Conservation (phyloP, 225 moss, liverwort and hornwort genomes). For the Sphagnum tenellum region DNA sequence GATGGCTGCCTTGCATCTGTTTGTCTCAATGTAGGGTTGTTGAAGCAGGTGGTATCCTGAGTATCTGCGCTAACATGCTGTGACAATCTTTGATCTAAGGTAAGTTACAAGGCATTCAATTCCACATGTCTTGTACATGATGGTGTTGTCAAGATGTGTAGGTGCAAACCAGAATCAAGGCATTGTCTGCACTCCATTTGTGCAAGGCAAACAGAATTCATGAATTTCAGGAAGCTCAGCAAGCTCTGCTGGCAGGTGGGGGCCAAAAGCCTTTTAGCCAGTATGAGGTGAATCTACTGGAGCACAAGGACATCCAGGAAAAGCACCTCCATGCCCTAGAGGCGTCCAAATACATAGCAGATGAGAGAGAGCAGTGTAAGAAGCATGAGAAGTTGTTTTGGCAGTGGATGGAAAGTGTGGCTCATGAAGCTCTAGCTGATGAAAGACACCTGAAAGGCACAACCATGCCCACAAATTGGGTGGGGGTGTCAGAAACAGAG, state of each 20-base stretch:
- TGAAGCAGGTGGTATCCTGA: too few relatives aligned
- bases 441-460: background rate
- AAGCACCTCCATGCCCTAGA: conserved; percentile 33
- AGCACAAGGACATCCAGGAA: conserved; percentile 35
- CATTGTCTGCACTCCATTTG: conserved; percentile 34
- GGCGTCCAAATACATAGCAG: conserved; percentile 20
- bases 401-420: conserved; percentile 67
- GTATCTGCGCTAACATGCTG: too few relatives aligned
- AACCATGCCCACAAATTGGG: background rate
- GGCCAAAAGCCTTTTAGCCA: conserved; percentile 22
- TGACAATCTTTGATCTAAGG: too few relatives aligned
- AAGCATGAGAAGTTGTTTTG: conserved; percentile 48
- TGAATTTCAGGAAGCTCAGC: conserved; percentile 37
- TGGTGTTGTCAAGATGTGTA: conserved; percentile 1
- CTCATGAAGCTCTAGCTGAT: conserved; percentile 19
- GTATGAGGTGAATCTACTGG: conserved; percentile 41
- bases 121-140: background rate
- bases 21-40: too few relatives aligned
- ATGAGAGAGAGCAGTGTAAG: conserved; percentile 26
- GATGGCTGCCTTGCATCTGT: too few relatives aligned
- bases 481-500: conserved; percentile 18
- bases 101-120: too few relatives aligned
- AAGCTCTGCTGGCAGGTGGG: conserved; percentile 24
- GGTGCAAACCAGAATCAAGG: conserved; percentile 33
- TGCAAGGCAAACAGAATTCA: conserved; percentile 35